phyloP scores from a whole-genome alignment of 345 rosid genomes.

The Populus nigra region DNA sequence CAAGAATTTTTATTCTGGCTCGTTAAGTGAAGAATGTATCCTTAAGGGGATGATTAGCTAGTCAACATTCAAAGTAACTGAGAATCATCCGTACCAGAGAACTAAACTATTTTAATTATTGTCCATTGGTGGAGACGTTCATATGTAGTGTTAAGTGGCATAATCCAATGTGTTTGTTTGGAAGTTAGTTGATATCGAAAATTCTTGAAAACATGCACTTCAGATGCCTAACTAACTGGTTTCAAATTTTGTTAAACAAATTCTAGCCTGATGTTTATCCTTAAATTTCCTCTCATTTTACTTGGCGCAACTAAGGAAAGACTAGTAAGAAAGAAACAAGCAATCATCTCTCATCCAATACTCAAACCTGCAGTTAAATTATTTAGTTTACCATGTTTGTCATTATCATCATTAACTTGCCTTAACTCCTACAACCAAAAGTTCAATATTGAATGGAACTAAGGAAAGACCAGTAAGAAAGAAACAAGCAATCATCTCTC shows the following conservation, averaged over 20 bases:
- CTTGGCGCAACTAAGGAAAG: neutral
- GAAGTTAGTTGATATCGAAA: neutral
- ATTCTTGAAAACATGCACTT: too few species aligned
- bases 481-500: neutral
- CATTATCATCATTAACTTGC: neutral
- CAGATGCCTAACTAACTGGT: too few species aligned
- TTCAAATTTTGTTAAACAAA: neutral
- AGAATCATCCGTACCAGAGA: neutral
- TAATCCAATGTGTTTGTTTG: neutral
- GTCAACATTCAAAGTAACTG: neutral
- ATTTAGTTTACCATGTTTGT: neutral
- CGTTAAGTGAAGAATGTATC: too few species aligned
- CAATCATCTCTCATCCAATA: neutral
- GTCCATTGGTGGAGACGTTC: neutral
- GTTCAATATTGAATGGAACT: neutral
- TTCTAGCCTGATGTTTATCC: neutral
- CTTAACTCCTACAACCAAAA: neutral
- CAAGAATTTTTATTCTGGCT: neutral
- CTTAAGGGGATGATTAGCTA: neutral
- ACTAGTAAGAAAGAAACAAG: neutral
- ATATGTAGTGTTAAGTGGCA: neutral
- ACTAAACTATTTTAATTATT: neutral
- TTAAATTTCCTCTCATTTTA: neutral
- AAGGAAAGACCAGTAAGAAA: neutral
- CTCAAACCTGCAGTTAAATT: neutral